Conservation (phyloP, 345 rosid species). For the Erucastrum elatum region DNA sequence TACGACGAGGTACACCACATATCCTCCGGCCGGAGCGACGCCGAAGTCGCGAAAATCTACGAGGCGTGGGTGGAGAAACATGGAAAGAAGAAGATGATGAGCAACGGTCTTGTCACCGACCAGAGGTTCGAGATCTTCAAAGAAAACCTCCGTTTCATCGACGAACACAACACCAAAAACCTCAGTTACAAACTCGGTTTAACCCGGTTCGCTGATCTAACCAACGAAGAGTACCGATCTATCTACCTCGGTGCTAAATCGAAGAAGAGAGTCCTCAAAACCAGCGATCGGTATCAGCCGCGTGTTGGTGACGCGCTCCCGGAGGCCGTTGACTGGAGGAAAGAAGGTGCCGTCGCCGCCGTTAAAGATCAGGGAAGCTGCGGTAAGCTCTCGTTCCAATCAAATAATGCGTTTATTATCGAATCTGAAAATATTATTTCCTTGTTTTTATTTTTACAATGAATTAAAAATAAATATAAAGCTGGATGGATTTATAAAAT, state of each 20-base stretch:
- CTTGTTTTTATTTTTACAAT: too few species aligned
- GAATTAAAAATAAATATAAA: too few species aligned
- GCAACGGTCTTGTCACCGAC: constrained; percentile 23
- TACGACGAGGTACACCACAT: too few species aligned
- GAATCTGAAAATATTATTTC: too few species aligned
- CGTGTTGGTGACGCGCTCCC: constrained; percentile 69
- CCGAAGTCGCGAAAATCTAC: constrained; percentile 62
- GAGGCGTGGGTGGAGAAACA: constrained; percentile 74
- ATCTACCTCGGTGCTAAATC: constrained; percentile 59
- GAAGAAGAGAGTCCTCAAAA: constrained; percentile 42
- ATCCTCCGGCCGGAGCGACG: constrained; percentile 53
- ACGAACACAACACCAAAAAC: constrained; percentile 67
- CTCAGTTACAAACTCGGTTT: constrained; percentile 66
- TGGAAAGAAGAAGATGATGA: constrained; percentile 45
- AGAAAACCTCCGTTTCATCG: constrained; percentile 81
- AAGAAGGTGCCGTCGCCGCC: constrained; percentile 67
- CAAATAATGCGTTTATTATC: too few species aligned
- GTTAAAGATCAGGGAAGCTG: constrained; percentile 90
- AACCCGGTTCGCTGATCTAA: constrained; percentile 88
- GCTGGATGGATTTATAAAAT: too few species aligned
- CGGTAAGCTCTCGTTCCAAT: constrained; percentile 40
- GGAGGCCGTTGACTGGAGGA: constrained; percentile 75
- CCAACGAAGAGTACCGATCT: constrained; percentile 88
- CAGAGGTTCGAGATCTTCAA: constrained; percentile 72
- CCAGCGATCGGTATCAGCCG: constrained; percentile 53